Evolutionary conservation across 2,329 filamentous ascomycete species (phyloP), one percentile per base, ranked within the genome.

Genomic region (Akanthomyces dipterigenus): DNA sequence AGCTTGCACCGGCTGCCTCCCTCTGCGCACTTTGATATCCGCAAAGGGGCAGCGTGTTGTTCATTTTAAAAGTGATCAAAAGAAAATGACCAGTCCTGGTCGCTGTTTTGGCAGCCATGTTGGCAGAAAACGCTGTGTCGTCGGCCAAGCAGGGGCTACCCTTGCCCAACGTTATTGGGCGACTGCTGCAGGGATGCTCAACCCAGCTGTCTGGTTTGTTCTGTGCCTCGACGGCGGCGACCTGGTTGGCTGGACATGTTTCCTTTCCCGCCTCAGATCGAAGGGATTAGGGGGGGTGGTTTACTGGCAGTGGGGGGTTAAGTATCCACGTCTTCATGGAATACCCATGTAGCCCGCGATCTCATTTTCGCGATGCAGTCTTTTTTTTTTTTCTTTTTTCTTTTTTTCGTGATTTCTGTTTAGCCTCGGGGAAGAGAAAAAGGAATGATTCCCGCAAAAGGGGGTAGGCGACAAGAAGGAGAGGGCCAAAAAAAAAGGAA

Each of bases 301-400:
- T n/a, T n/a, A n/a, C n/a, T n/a, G n/a, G n/a, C 14, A 20, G 18
- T n/a, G 38, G 7, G 24, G n/a, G 31, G 14, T n/a, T 48, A 16
- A 31, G 55, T 57, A 49, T 57, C 55, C 55, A 49, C 43, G 31
- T 49, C 31, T 57, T 57, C 24, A 57, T 28, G 31, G 11, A 34
- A 38, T 24, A 22, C 42, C 54, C 54, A 45, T 46, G 40, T 46
- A 26, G 40, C 43, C 53, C n/a, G 4, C 24, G 55, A 57, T 57
- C 55, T 57, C 55, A 49, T 48, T 36, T 12, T 38, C 18, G 28
- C 3, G 24, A 42, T 42, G 11, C 31, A 2, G 31, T n/a, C n/a
- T n/a, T n/a, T n/a, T n/a, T n/a, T n/a, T n/a, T n/a, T n/a, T n/a
- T n/a, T n/a, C n/a, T n/a, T n/a, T n/a, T n/a, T n/a, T n/a, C n/a